A percentile compares a stretch with the other conserved stretches of the same genome.
Evolutionary conservation across 208 protist genomes (phyloP).

Genomic region (Tritrichomonas foetus): DNA sequence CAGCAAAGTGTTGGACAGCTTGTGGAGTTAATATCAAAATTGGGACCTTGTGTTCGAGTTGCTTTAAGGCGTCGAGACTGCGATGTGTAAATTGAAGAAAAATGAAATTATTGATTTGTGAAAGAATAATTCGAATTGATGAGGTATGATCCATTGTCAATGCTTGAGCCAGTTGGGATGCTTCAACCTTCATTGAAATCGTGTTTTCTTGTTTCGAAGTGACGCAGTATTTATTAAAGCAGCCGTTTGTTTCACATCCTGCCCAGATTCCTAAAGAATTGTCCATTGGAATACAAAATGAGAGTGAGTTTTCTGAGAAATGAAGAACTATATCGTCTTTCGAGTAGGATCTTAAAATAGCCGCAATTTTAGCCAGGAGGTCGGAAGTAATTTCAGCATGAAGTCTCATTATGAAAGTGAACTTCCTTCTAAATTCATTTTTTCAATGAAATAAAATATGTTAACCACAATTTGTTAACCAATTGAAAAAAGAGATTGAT

Average conservation of each 20-base stretch:
- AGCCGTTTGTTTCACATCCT: neutral
- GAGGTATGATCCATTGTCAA: neutral
- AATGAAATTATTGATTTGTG: neutral
- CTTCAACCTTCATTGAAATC: neutral
- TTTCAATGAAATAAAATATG: too few species aligned
- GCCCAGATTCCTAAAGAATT: neutral
- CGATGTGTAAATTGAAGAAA: neutral
- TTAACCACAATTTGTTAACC: too few species aligned
- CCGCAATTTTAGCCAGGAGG: neutral
- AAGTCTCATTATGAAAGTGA: neutral
- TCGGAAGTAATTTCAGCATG: neutral
- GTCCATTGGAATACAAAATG: neutral
- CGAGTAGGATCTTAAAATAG: neutral
- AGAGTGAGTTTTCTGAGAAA: neutral
- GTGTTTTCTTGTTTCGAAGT: neutral
- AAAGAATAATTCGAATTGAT: neutral
- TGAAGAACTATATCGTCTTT: neutral
- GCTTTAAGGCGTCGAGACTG: neutral
- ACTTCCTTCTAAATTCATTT: too few species aligned
- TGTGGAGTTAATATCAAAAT: neutral
- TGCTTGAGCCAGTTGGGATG: neutral
- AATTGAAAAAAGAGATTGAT: too few species aligned
- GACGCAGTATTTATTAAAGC: neutral
- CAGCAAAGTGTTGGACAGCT: neutral
- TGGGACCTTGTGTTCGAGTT: neutral